A percentile compares a stretch with the other conserved stretches of the same genome.
Conservation (phyloP, 805 yeast genomes). For the Yarrowia deformans region DNA sequence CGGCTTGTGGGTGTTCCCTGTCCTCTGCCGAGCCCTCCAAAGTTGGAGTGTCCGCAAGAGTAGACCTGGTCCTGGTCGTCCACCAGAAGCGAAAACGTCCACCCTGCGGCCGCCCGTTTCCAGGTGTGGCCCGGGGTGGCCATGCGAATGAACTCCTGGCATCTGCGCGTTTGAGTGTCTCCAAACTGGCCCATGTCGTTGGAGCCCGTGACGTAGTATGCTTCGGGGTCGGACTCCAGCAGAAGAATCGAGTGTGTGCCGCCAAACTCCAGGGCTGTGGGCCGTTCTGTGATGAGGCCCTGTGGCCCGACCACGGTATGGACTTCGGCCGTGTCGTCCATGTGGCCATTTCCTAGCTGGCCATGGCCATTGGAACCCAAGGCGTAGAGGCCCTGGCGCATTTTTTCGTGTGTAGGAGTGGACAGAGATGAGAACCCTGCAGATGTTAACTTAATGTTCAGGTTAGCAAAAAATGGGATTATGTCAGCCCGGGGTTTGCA, state of each 20-base stretch:
- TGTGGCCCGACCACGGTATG: slow-evolving; percentile 25
- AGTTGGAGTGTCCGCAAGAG: slow-evolving; percentile 57
- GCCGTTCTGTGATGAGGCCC: slow-evolving; percentile 38
- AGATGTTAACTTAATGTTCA: slow-evolving; percentile 26
- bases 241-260: slow-evolving; percentile 81
- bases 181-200: slow-evolving; percentile 65
- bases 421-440: slow-evolving; percentile 35
- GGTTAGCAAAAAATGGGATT: not conserved
- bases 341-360: slow-evolving; percentile 71
- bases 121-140: slow-evolving; percentile 48
- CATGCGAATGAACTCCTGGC: slow-evolving; percentile 32
- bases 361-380: slow-evolving; percentile 87
- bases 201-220: slow-evolving; percentile 65
- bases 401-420: slow-evolving; percentile 31
- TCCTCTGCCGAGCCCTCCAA: slow-evolving; percentile 77
- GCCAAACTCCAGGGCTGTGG: slow-evolving; percentile 65
- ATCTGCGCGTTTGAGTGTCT: slow-evolving; percentile 16
- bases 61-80: slow-evolving; percentile 54
- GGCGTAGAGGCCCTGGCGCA: slow-evolving; percentile 48
- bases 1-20: slow-evolving; percentile 48
- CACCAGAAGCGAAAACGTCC: slow-evolving; percentile 73
- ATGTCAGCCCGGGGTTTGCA: slow-evolving; percentile 12
- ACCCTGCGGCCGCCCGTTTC: slow-evolving; percentile 70
- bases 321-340: slow-evolving; percentile 57
- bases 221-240: slow-evolving; percentile 37